Percentiles rank a stretch among this genome's conserved stretches.
Conservation (phyloP, 768 basidiomycete species). For the Sporobolomyces phaffii region DNA sequence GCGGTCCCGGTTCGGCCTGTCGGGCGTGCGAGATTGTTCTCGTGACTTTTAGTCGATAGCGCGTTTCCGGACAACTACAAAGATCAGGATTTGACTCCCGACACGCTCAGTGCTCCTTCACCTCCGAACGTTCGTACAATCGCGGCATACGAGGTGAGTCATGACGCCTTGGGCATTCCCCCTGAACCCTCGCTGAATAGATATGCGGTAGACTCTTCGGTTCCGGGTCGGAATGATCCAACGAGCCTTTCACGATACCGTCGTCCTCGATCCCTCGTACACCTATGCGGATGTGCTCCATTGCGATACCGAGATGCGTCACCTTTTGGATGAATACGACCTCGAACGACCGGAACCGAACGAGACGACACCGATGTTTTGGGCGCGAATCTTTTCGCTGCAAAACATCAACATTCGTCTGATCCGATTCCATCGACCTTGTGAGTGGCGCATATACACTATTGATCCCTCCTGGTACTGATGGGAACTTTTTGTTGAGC, state of each 20-base stretch:
- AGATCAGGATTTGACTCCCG: conserved; percentile 14
- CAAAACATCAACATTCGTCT: conserved; percentile 29
- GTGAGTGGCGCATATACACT: neutral
- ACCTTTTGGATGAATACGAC: conserved; percentile 18
- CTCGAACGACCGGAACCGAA: conserved; percentile 18
- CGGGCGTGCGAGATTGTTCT: no score
- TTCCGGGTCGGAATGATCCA: conserved; percentile 22
- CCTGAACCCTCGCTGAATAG: no score
- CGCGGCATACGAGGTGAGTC: conserved; percentile 8
- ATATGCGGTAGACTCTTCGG: conserved; percentile 1
- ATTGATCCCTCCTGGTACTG: neutral
- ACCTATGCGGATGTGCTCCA: conserved; percentile 10
- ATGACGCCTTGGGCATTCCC: no score
- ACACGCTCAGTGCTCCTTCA: neutral
- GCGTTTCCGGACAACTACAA: conserved; percentile 20
- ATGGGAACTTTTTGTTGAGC: no score
- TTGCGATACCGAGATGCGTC: conserved; percentile 14
- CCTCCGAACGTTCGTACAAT: conserved; percentile 4
- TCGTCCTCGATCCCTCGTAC: conserved; percentile 18
- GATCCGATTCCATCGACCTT: conserved; percentile 26
- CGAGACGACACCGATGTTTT: conserved; percentile 19
- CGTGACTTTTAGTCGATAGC: conserved; percentile 18
- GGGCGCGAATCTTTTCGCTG: conserved; percentile 14
- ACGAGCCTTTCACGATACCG: conserved; percentile 15
- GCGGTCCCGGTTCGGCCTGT: no score